Conservation (phyloP, 176 grass and related monocot species). For the Neostapfia colusana region DNA sequence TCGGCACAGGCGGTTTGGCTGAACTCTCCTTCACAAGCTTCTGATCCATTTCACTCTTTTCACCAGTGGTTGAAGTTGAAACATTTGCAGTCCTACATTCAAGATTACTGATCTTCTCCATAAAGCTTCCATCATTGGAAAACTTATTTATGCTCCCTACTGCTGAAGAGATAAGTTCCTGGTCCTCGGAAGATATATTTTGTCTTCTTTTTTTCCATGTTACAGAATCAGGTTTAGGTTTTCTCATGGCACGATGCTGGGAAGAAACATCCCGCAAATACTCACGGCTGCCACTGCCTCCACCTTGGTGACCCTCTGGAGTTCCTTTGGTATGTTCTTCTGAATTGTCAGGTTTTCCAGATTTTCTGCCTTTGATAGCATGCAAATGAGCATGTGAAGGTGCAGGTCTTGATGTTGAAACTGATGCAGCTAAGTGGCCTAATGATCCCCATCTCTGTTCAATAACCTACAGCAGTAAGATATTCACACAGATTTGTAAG, state of each 20-base stretch:
- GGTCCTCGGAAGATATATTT: conserved; percentile 73
- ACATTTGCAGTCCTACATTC: conserved; percentile 41
- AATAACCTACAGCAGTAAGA: conserved; percentile 59
- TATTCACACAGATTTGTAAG: not conserved
- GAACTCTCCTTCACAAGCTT: conserved; percentile 42
- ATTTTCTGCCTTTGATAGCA: conserved; percentile 78
- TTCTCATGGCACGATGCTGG: conserved; percentile 72
- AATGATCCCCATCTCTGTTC: conserved; percentile 83
- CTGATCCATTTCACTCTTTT: conserved; percentile 30
- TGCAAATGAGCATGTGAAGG: conserved; percentile 68
- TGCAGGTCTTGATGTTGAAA: conserved; percentile 63
- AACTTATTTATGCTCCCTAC: conserved; percentile 79
- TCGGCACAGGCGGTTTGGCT: conserved; percentile 28
- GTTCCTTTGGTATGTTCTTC: conserved; percentile 37
- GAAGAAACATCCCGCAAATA: conserved; percentile 80
- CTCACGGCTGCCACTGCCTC: conserved; percentile 39
- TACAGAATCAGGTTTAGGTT: conserved; percentile 68
- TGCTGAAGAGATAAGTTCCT: conserved; percentile 62
- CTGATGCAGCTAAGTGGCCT: conserved; percentile 70
- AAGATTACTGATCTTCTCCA: conserved; percentile 57
- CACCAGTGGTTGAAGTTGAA: conserved; percentile 36
- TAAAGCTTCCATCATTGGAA: conserved; percentile 83
- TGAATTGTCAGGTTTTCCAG: conserved; percentile 45
- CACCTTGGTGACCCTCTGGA: conserved; percentile 22
- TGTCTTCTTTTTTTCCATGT: conserved; percentile 71